Conservation (phyloP, 1,139 yeast genomes). For the Kodamaea sp. region DNA sequence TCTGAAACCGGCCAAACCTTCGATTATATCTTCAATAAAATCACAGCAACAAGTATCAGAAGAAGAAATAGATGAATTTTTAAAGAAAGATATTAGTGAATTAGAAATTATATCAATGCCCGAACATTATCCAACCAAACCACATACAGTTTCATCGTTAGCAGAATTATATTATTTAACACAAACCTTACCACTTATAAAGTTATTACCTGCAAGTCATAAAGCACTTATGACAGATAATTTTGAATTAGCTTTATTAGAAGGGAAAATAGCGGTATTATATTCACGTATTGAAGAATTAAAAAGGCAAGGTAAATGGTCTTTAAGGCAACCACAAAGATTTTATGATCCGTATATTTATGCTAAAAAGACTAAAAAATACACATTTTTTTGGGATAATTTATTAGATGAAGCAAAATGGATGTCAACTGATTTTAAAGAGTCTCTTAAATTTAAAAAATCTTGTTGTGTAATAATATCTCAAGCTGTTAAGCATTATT, state of each 20-base stretch:
- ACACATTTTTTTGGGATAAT: slow-evolving; percentile 63
- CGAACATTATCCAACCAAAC: slow-evolving; percentile 41
- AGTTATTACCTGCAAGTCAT: slow-evolving; percentile 78
- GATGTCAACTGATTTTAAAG: slow-evolving; percentile 79
- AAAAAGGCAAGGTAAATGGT: slow-evolving; percentile 86
- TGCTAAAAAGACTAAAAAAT: slow-evolving; percentile 28
- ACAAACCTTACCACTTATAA: slow-evolving; percentile 81
- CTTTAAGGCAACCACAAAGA: slow-evolving; percentile 77
- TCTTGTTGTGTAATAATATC: slow-evolving; percentile 71
- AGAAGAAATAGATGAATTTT: slow-evolving; percentile 23
- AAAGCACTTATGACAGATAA: slow-evolving; percentile 82
- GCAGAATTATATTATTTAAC: slow-evolving; percentile 85
- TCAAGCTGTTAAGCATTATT: slow-evolving; percentile 69
- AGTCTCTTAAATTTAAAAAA: slow-evolving; percentile 62
- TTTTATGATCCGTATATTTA: slow-evolving; percentile 64
- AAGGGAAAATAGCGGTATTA: slow-evolving; percentile 89
- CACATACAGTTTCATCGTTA: slow-evolving; percentile 55
- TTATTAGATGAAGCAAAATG: slow-evolving; percentile 78
- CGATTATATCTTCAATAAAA: slow-evolving; percentile 18
- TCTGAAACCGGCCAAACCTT: slow-evolving; percentile 5
- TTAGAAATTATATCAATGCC: slow-evolving; percentile 41
- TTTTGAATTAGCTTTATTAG: slow-evolving; percentile 82
- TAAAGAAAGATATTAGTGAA: slow-evolving; percentile 27
- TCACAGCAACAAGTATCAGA: slow-evolving; percentile 19
- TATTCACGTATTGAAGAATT: slow-evolving; percentile 91